Percentiles rank a stretch among this genome's conserved stretches.
These are phyloP conservation scores for Brassica carinata DNA, from an alignment of 345 rosid genomes.

Conservation along the genomic window DNA sequence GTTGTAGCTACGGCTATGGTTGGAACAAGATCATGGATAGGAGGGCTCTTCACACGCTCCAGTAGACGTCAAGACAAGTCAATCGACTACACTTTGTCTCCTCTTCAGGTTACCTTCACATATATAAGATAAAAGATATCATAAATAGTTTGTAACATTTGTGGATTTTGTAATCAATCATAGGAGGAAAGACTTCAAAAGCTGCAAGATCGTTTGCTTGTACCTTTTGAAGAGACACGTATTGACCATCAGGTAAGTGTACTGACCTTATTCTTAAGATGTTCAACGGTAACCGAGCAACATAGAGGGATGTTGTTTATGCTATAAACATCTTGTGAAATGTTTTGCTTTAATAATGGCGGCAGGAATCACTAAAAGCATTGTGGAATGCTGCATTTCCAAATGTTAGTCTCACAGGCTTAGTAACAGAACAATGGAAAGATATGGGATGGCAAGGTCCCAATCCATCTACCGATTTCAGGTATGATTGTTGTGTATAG, in stretches of 20 bases:
- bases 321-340: not conserved
- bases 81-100: conserved; percentile 56
- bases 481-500: conserved; percentile 45
- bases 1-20: conserved; percentile 86
- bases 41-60: conserved; percentile 76
- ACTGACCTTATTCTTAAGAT: conserved; percentile 9
- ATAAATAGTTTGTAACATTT: not conserved
- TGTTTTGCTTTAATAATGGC: conserved; percentile 9
- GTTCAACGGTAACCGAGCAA: not conserved
- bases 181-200: conserved; percentile 78
- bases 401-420: conserved; percentile 55
- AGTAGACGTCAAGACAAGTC: conserved; percentile 58
- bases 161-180: not conserved
- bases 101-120: conserved; percentile 59
- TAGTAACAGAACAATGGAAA: conserved; percentile 97
- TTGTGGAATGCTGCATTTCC: conserved; percentile 86
- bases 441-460: conserved; percentile 99
- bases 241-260: conserved; percentile 80
- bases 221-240: conserved; percentile 81
- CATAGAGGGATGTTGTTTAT: not conserved
- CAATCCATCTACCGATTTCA: conserved; percentile 96
- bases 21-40: conserved; percentile 94
- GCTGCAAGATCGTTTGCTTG: conserved; percentile 73
- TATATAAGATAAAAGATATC: not conserved
- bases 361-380: conserved; percentile 80